Percentiles rank a stretch among this genome's conserved stretches.
Conservation (phyloP, 2,329 filamentous ascomycete species). For the Fusarium hainanense region DNA sequence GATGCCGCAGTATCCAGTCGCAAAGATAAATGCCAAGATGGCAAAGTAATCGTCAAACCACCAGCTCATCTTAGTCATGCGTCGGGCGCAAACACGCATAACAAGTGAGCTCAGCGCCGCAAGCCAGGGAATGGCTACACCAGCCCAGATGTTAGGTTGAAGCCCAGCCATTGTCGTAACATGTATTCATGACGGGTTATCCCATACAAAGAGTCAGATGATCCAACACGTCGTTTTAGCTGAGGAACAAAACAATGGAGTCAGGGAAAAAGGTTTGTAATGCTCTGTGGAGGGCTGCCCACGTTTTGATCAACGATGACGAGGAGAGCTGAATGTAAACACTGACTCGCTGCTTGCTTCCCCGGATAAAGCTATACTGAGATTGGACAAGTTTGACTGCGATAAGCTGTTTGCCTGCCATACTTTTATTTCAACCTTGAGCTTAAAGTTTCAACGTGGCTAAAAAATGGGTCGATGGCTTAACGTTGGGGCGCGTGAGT, state of each 20-base stretch:
- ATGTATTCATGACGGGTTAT: background rate
- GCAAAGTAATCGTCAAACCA: slow-evolving; percentile 43
- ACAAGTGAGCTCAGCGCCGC: slow-evolving; percentile 32
- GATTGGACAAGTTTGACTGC: background rate
- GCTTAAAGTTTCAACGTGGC: background rate
- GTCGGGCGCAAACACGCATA: slow-evolving; percentile 33
- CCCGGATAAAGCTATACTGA: background rate
- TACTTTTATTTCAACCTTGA: background rate
- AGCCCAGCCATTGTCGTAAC: slow-evolving; percentile 38
- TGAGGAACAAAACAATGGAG: background rate
- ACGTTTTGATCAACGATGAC: background rate
- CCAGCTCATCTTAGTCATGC: slow-evolving; percentile 39
- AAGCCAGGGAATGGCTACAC: slow-evolving; percentile 38
- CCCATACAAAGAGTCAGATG: background rate
- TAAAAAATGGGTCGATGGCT: background rate
- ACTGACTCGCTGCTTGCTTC: slow-evolving; percentile 10
- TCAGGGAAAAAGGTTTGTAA: background rate
- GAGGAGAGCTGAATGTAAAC: background rate
- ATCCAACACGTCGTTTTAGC: background rate
- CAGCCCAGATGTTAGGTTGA: slow-evolving; percentile 36
- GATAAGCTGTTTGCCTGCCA: background rate
- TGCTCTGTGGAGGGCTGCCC: background rate
- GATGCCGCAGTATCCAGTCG: slow-evolving; percentile 30
- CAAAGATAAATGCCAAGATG: slow-evolving; percentile 37
- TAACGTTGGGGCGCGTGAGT: background rate